These are phyloP conservation scores for Bacidia gigantensis DNA, from an alignment of 495 filamentous ascomycete genomes.

Conservation along the genomic window DNA sequence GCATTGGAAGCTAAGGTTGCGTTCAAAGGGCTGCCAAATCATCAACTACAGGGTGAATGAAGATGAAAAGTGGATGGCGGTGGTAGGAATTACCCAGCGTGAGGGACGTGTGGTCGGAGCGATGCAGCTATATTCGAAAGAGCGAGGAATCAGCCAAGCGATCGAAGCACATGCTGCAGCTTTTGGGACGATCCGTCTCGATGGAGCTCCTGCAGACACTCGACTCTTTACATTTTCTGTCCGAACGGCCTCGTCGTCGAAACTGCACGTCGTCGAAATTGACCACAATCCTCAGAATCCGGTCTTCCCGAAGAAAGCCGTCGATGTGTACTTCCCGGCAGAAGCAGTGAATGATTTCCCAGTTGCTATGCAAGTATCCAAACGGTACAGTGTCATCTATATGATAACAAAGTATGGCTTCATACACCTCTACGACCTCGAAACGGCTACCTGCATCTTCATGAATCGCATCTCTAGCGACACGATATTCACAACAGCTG, in stretches of 20 bases:
- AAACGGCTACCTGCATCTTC: constrained; percentile 94
- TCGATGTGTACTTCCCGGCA: constrained; percentile 93
- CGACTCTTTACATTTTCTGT: constrained; percentile 96
- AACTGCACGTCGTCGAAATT: constrained; percentile 96
- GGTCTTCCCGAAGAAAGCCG: constrained; percentile 80
- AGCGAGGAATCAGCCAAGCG: constrained; percentile 89
- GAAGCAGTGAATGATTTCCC: constrained; percentile 96
- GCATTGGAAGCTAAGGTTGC: constrained; percentile 11
- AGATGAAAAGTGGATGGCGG: constrained; percentile 95
- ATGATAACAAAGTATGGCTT: constrained; percentile 98
- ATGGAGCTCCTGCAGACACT: constrained; percentile 78
- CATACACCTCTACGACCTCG: constrained; percentile 95
- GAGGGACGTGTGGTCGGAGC: constrained; percentile 86
- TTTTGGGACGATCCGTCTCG: constrained; percentile 78
- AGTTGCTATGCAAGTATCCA: constrained; percentile 93
- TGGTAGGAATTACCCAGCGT: constrained; percentile 87
- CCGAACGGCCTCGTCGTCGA: constrained; percentile 71
- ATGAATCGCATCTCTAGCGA: constrained; percentile 99
- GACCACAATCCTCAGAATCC: constrained; percentile 84
- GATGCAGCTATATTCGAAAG: constrained; percentile 93
- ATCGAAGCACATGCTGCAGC: constrained; percentile 96
- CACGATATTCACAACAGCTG: constrained; percentile 89
- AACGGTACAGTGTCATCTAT: constrained; percentile 90
- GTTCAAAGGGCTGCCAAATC: constrained; percentile 77
- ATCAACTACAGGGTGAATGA: constrained; percentile 98